A percentile compares a stretch with the other conserved stretches of the same genome.
These are phyloP conservation scores for Claviceps sp. DNA, from an alignment of 2,329 filamentous ascomycete genomes.

Conservation along the genomic window DNA sequence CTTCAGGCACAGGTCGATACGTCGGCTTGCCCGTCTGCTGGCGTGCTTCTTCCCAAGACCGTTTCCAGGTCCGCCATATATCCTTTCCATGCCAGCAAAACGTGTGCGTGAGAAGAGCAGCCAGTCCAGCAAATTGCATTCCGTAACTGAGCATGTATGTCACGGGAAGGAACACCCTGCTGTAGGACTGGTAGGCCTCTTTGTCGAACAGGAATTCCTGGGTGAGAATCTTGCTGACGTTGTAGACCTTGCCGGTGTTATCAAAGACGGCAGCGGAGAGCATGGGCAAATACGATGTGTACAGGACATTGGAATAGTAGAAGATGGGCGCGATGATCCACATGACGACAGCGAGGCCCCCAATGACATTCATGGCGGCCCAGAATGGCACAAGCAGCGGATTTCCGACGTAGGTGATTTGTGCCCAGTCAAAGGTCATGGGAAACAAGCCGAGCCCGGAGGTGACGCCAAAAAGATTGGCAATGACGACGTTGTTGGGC, in stretches of 20 bases:
- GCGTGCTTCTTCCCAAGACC: slow-evolving; percentile 50
- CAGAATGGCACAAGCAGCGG: slow-evolving; percentile 74
- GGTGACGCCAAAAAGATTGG: slow-evolving; percentile 76
- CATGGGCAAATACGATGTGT: slow-evolving; percentile 76
- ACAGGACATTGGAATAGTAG: slow-evolving; percentile 70
- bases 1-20: slow-evolving; percentile 36
- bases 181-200: slow-evolving; percentile 66
- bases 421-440: slow-evolving; percentile 82
- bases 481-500: slow-evolving; percentile 71
- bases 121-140: slow-evolving; percentile 71
- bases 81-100: slow-evolving; percentile 74
- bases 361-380: slow-evolving; percentile 75
- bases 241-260: slow-evolving; percentile 66
- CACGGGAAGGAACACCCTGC: slow-evolving; percentile 71
- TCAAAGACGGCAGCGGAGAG: slow-evolving; percentile 76
- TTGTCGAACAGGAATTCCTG: slow-evolving; percentile 65
- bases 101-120: slow-evolving; percentile 69
- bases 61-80: slow-evolving; percentile 64
- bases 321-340: slow-evolving; percentile 70
- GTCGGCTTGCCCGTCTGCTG: slow-evolving; percentile 29
- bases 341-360: slow-evolving; percentile 69
- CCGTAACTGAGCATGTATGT: slow-evolving; percentile 81
- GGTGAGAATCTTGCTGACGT: slow-evolving; percentile 70
- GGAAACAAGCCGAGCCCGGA: slow-evolving; percentile 76
- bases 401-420: slow-evolving; percentile 78